Base-by-base conservation (phyloP, 768 basidiomycete genomes). In the Podaxis rugospora region DNA sequence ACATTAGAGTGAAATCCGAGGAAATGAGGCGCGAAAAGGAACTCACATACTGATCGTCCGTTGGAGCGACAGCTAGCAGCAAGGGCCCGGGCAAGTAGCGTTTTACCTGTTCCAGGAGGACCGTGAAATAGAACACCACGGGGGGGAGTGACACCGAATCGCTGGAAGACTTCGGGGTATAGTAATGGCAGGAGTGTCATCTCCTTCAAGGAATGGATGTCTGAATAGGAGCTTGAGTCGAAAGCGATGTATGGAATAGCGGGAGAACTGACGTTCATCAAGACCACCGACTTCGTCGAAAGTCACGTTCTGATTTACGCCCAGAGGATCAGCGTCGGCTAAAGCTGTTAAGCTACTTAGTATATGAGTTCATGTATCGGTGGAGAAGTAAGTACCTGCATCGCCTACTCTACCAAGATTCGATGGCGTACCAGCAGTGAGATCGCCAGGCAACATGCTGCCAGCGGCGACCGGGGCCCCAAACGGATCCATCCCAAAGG, bases 51-150 rank as follows among this genome's bases (percentile, higher is more conserved):
- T 66, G 89, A 87, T 62, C 89, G 88, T 44, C 93, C 94, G 37
- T 91, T 87, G 0, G 89, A 87, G 35, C 91, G 85, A 71, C 92
- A 95, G 63, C 91, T 96, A 0, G 96, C 92, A 1, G 97, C 96
- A 5, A 99, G 79, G 2, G 97, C 97, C 62, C 97, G 80, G 0
- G 97, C 97, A 14, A 99, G 76, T 0, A 99, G 80, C 0, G 97
- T 99, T 74, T 95, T 95, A 50, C 97, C 97, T 0, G 97, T 99
- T n/a, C 97, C 97, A 0, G 97, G 97, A 9, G 97, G 97, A 14
- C 97, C 97, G 69, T 98, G 96, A 75, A 99, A 97, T 21, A 99
- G 77, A 0, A 99, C 97, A 53, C 97, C 97, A 35, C 97, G 83
- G 1, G 97, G 97, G 44, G 97, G 97, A 0, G 94, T 98, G 40